These are phyloP conservation scores for Saitozyma sp. DNA, from an alignment of 768 basidiomycete genomes.

Conservation along the genomic window DNA sequence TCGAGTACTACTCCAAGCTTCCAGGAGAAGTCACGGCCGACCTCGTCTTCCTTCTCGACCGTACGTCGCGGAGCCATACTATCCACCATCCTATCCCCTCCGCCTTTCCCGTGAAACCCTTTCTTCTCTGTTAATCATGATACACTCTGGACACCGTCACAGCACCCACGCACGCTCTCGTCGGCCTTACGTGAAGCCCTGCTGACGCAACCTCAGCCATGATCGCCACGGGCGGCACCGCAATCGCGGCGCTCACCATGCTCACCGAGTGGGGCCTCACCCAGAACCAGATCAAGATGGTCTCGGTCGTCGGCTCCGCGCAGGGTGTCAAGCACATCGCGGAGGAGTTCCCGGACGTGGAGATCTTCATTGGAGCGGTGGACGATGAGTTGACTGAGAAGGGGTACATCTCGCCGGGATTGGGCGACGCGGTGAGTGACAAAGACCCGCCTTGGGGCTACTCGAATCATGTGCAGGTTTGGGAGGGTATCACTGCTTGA, in stretches of 20 bases:
- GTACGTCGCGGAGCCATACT: conserved; percentile 4
- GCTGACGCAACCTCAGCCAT: conserved; percentile 55
- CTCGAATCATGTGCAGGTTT: too few species aligned
- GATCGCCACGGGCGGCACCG: conserved; percentile 92
- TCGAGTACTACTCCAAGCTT: conserved; percentile 87
- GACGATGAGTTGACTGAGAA: conserved; percentile 70
- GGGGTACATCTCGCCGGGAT: conserved; percentile 83
- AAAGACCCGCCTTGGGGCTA: too few species aligned
- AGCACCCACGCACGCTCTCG: too few species aligned
- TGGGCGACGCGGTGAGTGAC: conserved; percentile 67
- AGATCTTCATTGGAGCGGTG: conserved; percentile 87
- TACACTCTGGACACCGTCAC: too few species aligned
- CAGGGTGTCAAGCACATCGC: conserved; percentile 70
- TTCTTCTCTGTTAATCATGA: not conserved
- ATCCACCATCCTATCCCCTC: not conserved
- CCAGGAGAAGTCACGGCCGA: conserved; percentile 75
- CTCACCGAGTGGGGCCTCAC: conserved; percentile 52
- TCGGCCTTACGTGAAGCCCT: not conserved
- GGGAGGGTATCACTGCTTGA: too few species aligned
- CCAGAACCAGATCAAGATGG: conserved; percentile 73
- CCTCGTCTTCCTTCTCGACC: conserved; percentile 82
- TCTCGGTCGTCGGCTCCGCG: conserved; percentile 76
- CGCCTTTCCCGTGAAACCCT: not conserved
- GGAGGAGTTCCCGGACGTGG: conserved; percentile 70
- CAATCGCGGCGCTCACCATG: conserved; percentile 78